Base-by-base conservation (phyloP, 371 early-diverging fungal species). In the Mortierella sp. region DNA sequence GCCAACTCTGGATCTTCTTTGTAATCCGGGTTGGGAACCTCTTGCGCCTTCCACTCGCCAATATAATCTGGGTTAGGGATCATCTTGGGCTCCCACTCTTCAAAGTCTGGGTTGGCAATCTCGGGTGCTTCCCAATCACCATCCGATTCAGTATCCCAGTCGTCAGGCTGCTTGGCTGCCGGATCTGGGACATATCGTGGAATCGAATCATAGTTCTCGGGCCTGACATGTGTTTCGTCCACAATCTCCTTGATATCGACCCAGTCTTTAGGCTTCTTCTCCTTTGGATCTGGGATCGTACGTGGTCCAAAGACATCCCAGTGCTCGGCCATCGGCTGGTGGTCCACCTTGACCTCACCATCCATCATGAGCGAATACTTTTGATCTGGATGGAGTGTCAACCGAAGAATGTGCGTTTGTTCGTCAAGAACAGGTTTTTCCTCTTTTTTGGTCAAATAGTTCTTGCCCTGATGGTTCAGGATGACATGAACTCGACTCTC, bases 31-130 rank as follows among this genome's bases (percentile, higher is more conserved):
- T 97, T 98, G 76, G 87, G 83, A 64, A 98, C 94, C 76, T 89
- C 84, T 46, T 90, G 90, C 18, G 95, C 92, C 6, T 83, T 84
- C 97, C 97, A 98, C 55, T 82, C 83, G 28, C 98, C 98, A 87
- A 95, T 94, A 87, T 96, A 98, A 5, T 74, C 89, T 64, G 98
- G 98, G 89, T 98, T 98, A 61, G 89, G 88, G 45, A 98, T 93
- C 68, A 88, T 75, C 66, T 94, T 94, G 51, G 95, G 84, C 18
- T 70, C 67, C 92, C 93, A 94, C 68, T 85, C 83, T 75, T 93
- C 91, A 85, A 90, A 97, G 2, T 89, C 91, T 11, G 97, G 96
- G 85, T 98, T 98, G 57, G 87, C 74, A 68, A 90, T 92, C 67
- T 86, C 84, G 57, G 97, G 97, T 53, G 91, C 84, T 75, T 87